Conservation (phyloP, 1,284 basidiomycete genomes). For the Cryptococcus sp. region DNA sequence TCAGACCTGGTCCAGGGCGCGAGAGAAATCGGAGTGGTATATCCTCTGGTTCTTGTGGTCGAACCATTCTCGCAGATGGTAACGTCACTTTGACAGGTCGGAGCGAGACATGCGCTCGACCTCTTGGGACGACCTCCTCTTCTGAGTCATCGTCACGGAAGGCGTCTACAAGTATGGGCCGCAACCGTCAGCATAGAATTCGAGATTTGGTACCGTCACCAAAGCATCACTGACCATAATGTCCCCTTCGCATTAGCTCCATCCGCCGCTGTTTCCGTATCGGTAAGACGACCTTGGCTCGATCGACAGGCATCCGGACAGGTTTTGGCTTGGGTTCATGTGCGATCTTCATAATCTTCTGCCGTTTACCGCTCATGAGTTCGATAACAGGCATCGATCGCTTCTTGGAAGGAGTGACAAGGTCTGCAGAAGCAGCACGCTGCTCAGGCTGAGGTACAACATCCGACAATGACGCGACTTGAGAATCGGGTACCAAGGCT, state of each 20-base stretch:
- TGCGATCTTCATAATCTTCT: too few species aligned
- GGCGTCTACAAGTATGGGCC: conserved; percentile 12
- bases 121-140: conserved; percentile 11
- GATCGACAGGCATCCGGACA: conserved; percentile 13
- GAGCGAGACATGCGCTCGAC: conserved; percentile 8
- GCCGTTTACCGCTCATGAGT: too few species aligned
- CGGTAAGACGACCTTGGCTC: conserved; percentile 26
- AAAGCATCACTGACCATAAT: conserved; percentile 23
- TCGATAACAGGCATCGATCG: too few species aligned
- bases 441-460: too few species aligned
- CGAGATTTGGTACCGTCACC: neutral
- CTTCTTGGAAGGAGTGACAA: too few species aligned
- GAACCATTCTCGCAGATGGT: conserved; percentile 10
- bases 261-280: conserved; percentile 16
- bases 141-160: conserved; percentile 35
- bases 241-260: conserved; percentile 23
- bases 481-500: too few species aligned
- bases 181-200: too few species aligned
- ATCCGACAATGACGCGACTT: too few species aligned
- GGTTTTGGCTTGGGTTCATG: neutral
- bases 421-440: too few species aligned
- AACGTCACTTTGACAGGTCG: conserved; percentile 18
- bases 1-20: conserved; percentile 27
- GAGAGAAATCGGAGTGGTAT: conserved; percentile 30
- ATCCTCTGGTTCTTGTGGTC: conserved; percentile 30